Evolutionary conservation across 768 basidiomycete genomes (phyloP), one percentile per base, ranked within the genome.

Genomic region (Omphalotus guepiniiformis): DNA sequence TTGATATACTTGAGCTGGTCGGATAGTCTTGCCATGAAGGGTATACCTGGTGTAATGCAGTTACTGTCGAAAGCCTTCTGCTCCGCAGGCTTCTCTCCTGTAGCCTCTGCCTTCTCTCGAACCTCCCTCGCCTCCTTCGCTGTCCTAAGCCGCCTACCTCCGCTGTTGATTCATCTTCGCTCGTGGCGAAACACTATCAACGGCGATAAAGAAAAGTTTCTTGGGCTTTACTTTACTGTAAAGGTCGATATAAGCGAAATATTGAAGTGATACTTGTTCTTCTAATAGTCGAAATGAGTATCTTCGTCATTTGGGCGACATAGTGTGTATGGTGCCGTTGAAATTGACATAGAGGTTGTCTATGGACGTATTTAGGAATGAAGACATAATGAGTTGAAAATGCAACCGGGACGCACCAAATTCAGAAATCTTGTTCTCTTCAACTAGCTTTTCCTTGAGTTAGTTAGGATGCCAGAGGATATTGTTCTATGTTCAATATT

Each of bases 91-190:
- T 87, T 82, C 72, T 97, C 94, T 34, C 96, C 95, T 55, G 88
- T 92, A 42, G 77, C 71, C 63, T 82, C 78, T 2, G 95, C 96
- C 69, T 88, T 91, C 67, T 91, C 89, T 49, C 85, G 71, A 28
- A 88, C 69, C 63, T 98, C 93, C 56, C 78, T 85, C 2, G 87
- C 89, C 64, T 97, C 95, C 68, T 88, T 92, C 6, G 94, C 94
- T 0, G 94, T 93, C 47, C 95, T 74, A 72, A 98, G 98, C 38
- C 94, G 82, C 30, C 95, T 75, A 62, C 88, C 88, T 85, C 16
- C 95, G 83, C 62, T 98, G 95, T 66, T 98, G 95, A 63, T 99
- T 99, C 95, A 97, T 96, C 78, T 99, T 98, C 27, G 95, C 95
- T 38, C 95, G 74, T 3, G 95, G 95, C 0, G 95, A 95, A 12